phyloP scores from a whole-genome alignment of 805 yeast species.

The Barnettozyma botsteinii region DNA sequence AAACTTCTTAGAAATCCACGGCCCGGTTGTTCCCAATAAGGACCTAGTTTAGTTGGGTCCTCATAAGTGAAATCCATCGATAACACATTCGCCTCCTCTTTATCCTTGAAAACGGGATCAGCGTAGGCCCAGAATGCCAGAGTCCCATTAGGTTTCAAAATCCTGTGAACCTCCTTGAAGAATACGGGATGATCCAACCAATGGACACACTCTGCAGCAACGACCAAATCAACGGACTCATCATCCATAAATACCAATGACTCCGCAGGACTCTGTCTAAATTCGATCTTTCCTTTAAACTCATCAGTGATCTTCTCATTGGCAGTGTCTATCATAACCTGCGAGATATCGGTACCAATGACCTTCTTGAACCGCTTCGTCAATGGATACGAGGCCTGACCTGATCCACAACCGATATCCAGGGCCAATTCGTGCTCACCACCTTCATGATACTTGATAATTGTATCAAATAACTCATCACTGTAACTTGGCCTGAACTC shows the following conservation, averaged over 20 bases:
- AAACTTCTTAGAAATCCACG: conserved; percentile 44
- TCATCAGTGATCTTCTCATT: conserved; percentile 17
- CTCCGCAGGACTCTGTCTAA: conserved; percentile 23
- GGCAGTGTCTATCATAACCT: conserved; percentile 49
- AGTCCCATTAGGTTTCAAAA: conserved; percentile 58
- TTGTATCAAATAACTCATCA: conserved; percentile 35
- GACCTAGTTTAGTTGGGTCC: conserved; percentile 46
- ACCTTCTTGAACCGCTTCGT: conserved; percentile 39
- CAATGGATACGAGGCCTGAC: conserved; percentile 59
- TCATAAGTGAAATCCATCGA: conserved; percentile 47
- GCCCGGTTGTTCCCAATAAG: conserved; percentile 87
- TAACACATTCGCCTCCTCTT: conserved; percentile 50
- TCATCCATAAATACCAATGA: conserved; percentile 25
- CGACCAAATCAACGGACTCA: conserved; percentile 52
- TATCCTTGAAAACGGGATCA: conserved; percentile 55
- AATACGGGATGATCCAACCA: conserved; percentile 64
- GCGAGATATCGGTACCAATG: conserved; percentile 60
- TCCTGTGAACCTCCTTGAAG: conserved; percentile 42
- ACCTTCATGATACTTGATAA: conserved; percentile 39
- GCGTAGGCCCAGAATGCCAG: conserved; percentile 75
- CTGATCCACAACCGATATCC: conserved; percentile 81
- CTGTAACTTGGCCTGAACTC: conserved; percentile 68
- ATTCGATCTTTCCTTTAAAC: conserved; percentile 13
- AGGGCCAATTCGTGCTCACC: conserved; percentile 37
- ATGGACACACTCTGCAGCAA: conserved; percentile 85